Evolutionary conservation across 1,284 basidiomycete genomes (phyloP), one percentile per base, ranked within the genome.

Genomic region (Boletus smithii): DNA sequence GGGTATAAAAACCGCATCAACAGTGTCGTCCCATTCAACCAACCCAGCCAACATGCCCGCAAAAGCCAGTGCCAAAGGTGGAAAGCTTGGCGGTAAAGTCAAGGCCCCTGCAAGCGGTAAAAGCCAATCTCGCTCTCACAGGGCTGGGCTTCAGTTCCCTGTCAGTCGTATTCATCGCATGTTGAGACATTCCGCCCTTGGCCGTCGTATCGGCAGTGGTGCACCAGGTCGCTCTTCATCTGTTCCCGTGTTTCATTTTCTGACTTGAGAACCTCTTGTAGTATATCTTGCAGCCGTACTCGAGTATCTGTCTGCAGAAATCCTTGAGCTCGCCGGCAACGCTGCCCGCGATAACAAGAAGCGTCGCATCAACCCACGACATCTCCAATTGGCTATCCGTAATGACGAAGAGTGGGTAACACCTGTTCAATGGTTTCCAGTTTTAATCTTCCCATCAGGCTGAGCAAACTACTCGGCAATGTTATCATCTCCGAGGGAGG

Each of bases 401-500:
- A 90, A 91, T 68, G 88, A 90, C 58, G 87, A 91, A 69, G 87
- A 90, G 82, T 80, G 54, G 45, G 75, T 69, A 20, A 27, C 22
- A 27, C 11, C 7, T 10, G 10, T 9, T 20, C 13, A 11, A 9
- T 11, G n/a, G n/a, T 27, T 33, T 27, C 32, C 1, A n/a, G 2
- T 6, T 6, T 26, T 50, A 1, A 53, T 18, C 14, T n/a, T 14
- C 35, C 27, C 37, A n/a, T 41, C 51, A 78, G 77, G 59, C 69
- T 85, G 60, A 83, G 83, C 68, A 80, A 77, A 61, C 75, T 90
- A 30, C 77, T 93, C 54, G 89, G 88, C 31, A 75, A 82, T 58
- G 90, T 92, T 56, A 82, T 89, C 69, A 92, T 93, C 75, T 90
- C 87, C n/a, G 88, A 94, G 65, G 90, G 90, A 73, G 90, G 90